Evolutionary conservation across 1,139 yeast genomes (phyloP).

Genomic region (Zygotorulaspora mrakii): DNA sequence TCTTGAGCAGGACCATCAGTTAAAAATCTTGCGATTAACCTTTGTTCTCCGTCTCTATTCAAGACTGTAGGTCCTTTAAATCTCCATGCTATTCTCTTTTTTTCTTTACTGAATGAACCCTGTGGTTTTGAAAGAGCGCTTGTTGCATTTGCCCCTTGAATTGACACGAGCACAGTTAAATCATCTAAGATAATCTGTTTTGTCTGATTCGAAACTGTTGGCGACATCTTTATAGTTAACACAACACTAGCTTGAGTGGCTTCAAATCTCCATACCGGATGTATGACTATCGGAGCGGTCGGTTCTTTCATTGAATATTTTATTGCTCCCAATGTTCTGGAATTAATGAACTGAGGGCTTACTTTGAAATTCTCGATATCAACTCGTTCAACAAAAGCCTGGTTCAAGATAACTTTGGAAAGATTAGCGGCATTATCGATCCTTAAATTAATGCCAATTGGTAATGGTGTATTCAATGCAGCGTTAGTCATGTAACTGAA

Average conservation of each 20-base stretch:
- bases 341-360: conserved; percentile 40
- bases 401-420: conserved; percentile 39
- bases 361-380: conserved; percentile 37
- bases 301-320: conserved; percentile 56
- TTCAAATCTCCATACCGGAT: conserved; percentile 89
- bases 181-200: conserved; percentile 50
- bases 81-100: conserved; percentile 83
- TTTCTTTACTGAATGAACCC: conserved; percentile 82
- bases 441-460: conserved; percentile 38
- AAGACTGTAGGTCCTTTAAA: conserved; percentile 46
- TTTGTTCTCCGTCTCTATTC: conserved; percentile 46
- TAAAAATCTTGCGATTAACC: conserved; percentile 67
- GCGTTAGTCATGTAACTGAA: conserved; percentile 52
- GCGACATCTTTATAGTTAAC: conserved; percentile 52
- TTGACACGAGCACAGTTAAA: conserved; percentile 66
- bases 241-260: conserved; percentile 79
- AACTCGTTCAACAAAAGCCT: conserved; percentile 39
- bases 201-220: conserved; percentile 44
- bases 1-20: conserved; percentile 61
- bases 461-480: conserved; percentile 28
- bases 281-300: conserved; percentile 64
- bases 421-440: conserved; percentile 32
- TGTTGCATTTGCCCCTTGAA: conserved; percentile 45
- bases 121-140: conserved; percentile 87
- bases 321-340: conserved; percentile 68